Base-by-base conservation (phyloP, 352 stramenopile species). In the Phytopythium sindhum region DNA sequence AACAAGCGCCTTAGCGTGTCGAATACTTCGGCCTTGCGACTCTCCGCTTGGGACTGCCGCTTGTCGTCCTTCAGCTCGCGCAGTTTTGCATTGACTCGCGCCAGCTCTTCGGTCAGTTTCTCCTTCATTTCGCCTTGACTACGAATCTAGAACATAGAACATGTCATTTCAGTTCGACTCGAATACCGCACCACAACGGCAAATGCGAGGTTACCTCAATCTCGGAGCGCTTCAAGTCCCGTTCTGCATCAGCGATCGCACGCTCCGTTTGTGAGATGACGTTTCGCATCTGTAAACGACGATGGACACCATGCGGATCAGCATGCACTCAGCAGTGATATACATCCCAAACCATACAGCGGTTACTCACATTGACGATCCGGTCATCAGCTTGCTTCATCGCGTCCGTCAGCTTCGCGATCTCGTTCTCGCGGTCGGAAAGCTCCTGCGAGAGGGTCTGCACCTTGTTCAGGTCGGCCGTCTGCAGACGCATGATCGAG, bases 1-100 rank as follows among this genome's bases (percentile, higher is more conserved):
- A 95, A 97, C n/a, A 86, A 86, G 48, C 75, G 75, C 67, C 92
- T 92, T 19, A 97, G 72, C 0, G 82, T 83, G 50, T 96, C 88
- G n/a, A 95, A 58, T 12, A 65, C 91, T 44, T 97, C 89, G 0
- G 72, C 67, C 65, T 80, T 88, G 29, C 77, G 84, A 31, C 89
- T 90, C 64, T 98, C 91, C 19, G 96, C 86, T 63, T 98, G 95
- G 28, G 84, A 97, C 57, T 98, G 95, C 12, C 88, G 85, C 39
- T 90, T 84, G 64, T 97, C 91, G 65, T 98, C 95, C 39, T 95
- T 92, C 7, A 96, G 80, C 66, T 98, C 94, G 8, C 93, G 81
- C 33, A 99, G 77, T 65, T 95, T 93, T 29, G 78, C 79, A 48
- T 93, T 93, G 0, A 95, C 70, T n/a, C 75, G 67, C 10, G 88